Conservation (phyloP, 2,329 filamentous ascomycete species). For the Diaporthe eres region DNA sequence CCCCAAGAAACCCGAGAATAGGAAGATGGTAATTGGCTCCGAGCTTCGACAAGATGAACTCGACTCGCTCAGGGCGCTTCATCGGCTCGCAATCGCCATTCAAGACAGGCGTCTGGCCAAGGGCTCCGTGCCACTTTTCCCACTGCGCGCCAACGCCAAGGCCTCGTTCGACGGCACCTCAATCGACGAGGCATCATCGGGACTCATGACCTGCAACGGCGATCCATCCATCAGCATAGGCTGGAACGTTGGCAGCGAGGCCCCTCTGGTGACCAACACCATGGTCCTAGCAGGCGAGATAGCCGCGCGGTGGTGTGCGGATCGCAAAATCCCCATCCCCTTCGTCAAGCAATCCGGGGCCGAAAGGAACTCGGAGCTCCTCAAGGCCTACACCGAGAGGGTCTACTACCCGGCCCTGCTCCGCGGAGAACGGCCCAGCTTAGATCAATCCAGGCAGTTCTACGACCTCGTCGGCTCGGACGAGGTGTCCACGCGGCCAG, state of each 20-base stretch:
- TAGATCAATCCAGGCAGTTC: conserved; percentile 50
- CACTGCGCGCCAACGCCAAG: conserved; percentile 57
- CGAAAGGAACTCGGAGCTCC: conserved; percentile 52
- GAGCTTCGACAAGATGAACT: conserved; percentile 60
- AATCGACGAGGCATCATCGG: conserved; percentile 42
- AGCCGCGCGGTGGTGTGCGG: conserved; percentile 72
- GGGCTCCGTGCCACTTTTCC: conserved; percentile 65
- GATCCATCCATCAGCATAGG: conserved; percentile 66
- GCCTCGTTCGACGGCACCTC: conserved; percentile 58
- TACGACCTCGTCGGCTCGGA: conserved; percentile 63
- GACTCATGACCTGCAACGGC: conserved; percentile 54
- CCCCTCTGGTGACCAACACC: conserved; percentile 59
- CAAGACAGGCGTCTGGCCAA: conserved; percentile 58
- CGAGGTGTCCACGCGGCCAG: conserved; percentile 66
- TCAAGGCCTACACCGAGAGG: conserved; percentile 55
- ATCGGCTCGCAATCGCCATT: conserved; percentile 62
- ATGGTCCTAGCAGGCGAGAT: conserved; percentile 76
- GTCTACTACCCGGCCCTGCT: conserved; percentile 57
- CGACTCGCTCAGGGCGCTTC: conserved; percentile 62
- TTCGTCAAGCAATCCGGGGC: conserved; percentile 67
- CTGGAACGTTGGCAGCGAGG: conserved; percentile 48
- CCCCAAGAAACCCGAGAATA: conserved; percentile 48
- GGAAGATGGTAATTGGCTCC: conserved; percentile 59
- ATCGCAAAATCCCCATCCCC: conserved; percentile 70
- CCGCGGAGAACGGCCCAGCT: conserved; percentile 51